Percentiles rank a stretch among this genome's conserved stretches.
Evolutionary conservation across 1,139 yeast genomes (phyloP).

Genomic region (Taphrina pruni): DNA sequence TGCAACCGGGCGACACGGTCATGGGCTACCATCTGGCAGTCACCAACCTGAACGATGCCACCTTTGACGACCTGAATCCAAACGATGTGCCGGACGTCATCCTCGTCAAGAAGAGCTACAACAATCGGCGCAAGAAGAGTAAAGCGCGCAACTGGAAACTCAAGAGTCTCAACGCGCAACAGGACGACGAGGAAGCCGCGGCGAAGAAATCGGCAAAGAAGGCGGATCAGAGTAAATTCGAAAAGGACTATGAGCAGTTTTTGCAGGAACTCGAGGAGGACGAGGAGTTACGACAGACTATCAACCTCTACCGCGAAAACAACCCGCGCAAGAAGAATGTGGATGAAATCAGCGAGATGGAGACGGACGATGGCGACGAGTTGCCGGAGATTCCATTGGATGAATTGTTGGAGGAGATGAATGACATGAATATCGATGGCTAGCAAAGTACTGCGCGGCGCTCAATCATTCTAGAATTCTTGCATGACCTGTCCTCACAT

Average conservation of each 20-base stretch:
- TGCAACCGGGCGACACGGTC: constrained; percentile 95
- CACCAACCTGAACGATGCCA: constrained; percentile 82
- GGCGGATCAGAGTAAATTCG: constrained; percentile 88
- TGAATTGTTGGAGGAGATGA: constrained; percentile 69
- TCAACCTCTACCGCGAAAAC: constrained; percentile 75
- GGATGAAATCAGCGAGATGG: constrained; percentile 52
- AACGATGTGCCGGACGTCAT: constrained; percentile 79
- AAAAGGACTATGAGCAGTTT: constrained; percentile 92
- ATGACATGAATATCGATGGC: constrained; percentile 79
- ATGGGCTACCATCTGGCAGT: constrained; percentile 85
- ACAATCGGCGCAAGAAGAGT: constrained; percentile 67
- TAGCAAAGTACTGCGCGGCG: background rate
- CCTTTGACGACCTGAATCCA: constrained; percentile 76
- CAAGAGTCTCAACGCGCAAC: constrained; percentile 92
- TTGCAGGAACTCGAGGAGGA: constrained; percentile 98
- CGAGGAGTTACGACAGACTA: constrained; percentile 84
- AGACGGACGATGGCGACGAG: constrained; percentile 45
- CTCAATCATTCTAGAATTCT: no score
- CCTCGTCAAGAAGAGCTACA: constrained; percentile 85
- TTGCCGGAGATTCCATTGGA: constrained; percentile 59
- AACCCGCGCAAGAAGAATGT: constrained; percentile 55
- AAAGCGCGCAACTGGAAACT: constrained; percentile 92
- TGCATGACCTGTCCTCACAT: background rate
- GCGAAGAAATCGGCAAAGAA: constrained; percentile 71
- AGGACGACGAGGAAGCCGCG: constrained; percentile 82